These are phyloP conservation scores for Tremellales sp. DNA, from an alignment of 1,284 basidiomycete species.

Conservation along the genomic window DNA sequence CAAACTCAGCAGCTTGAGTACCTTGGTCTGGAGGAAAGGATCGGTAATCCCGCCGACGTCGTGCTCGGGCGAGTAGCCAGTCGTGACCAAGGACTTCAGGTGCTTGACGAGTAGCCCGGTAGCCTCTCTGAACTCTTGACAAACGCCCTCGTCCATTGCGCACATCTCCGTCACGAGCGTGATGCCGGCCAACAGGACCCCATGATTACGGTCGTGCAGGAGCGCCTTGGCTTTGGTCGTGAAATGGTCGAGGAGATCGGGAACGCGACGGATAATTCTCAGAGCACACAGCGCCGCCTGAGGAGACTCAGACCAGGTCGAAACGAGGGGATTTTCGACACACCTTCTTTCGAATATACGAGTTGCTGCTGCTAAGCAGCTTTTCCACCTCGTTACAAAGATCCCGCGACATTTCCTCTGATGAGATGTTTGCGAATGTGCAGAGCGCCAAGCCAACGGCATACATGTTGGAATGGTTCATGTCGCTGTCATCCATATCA, in stretches of 20 bases:
- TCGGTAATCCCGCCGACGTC: conserved; percentile 99
- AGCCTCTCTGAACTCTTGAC: conserved; percentile 88
- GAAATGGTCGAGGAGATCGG: conserved; percentile 94
- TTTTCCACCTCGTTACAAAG: conserved; percentile 97
- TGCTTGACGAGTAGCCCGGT: conserved; percentile 92
- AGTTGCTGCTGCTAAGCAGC: conserved; percentile 92
- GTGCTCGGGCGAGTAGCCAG: conserved; percentile 97
- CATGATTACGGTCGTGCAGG: conserved; percentile 93
- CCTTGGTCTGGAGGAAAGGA: conserved; percentile 96
- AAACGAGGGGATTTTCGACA: conserved; percentile 10
- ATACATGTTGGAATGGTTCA: conserved; percentile 99
- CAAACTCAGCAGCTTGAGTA: conserved; percentile 85
- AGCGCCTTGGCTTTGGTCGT: conserved; percentile 81
- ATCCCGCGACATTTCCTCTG: conserved; percentile 97
- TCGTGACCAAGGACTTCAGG: conserved; percentile 90
- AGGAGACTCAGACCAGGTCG: neutral
- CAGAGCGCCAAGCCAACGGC: conserved; percentile 95
- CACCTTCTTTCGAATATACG: conserved; percentile 98
- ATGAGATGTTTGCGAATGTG: conserved; percentile 98
- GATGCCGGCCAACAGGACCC: conserved; percentile 87
- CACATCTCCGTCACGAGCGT: conserved; percentile 97
- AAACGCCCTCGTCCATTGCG: conserved; percentile 65
- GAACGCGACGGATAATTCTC: conserved; percentile 92
- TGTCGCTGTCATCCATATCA: conserved; percentile 63
- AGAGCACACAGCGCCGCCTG: conserved; percentile 96